Evolutionary conservation across 2,329 filamentous ascomycete species (phyloP).

Genomic region (Rutstroemia sp.): DNA sequence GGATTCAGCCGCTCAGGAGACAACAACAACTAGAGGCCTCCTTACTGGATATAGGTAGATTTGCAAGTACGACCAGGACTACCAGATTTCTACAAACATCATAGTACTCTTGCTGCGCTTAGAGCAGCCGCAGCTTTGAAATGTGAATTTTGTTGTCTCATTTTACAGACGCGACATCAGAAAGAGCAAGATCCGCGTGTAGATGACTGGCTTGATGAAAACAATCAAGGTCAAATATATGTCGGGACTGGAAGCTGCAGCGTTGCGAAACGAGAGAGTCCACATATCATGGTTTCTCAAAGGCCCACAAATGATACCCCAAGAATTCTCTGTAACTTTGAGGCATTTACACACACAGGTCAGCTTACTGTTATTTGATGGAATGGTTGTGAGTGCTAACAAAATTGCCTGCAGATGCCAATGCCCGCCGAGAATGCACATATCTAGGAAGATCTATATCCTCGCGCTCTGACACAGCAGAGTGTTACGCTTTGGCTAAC

Average conservation of each 20-base stretch:
- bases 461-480: background rate
- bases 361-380: background rate
- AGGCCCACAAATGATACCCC: constrained; percentile 1
- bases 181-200: background rate
- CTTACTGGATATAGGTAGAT: constrained; percentile 2
- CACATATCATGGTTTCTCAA: constrained; percentile 5
- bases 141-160: constrained; percentile 3
- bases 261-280: constrained; percentile 3
- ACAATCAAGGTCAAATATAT: constrained; percentile 2
- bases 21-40: background rate
- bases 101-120: background rate
- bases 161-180: background rate
- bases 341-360: background rate
- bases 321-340: constrained; percentile 2
- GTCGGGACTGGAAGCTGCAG: constrained; percentile 8
- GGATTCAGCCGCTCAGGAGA: constrained; percentile 2
- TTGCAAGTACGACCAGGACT: constrained; percentile 6
- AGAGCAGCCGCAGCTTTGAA: background rate
- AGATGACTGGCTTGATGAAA: constrained; percentile 3
- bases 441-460: constrained; percentile 7
- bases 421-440: background rate
- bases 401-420: background rate
- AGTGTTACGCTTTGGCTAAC: constrained; percentile 3
- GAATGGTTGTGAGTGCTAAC: background rate
- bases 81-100: constrained; percentile 6